These are phyloP conservation scores for Melanomma pulvis-pyrius DNA, from an alignment of 495 filamentous ascomycete genomes.

Conservation along the genomic window DNA sequence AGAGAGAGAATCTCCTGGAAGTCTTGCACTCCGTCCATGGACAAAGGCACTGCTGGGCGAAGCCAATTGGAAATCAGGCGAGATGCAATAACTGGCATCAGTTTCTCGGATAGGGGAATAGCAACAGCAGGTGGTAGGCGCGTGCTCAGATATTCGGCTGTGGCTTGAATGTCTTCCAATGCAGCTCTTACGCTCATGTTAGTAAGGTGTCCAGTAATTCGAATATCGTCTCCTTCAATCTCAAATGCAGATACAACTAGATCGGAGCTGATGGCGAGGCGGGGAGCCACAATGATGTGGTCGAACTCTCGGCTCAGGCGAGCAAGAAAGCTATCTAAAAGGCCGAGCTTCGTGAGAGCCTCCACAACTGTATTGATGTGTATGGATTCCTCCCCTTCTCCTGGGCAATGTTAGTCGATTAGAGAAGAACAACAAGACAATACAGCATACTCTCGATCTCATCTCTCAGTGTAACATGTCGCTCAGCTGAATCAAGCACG, in stretches of 20 bases:
- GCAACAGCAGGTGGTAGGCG: slow-evolving; percentile 66
- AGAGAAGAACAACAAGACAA: background rate
- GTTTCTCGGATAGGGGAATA: slow-evolving; percentile 61
- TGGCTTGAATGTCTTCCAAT: slow-evolving; percentile 61
- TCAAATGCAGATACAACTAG: slow-evolving; percentile 32
- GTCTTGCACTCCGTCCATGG: slow-evolving; percentile 64
- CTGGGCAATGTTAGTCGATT: slow-evolving; percentile 10
- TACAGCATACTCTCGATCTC: slow-evolving; percentile 36
- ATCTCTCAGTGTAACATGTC: slow-evolving; percentile 36
- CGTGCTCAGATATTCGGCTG: slow-evolving; percentile 67
- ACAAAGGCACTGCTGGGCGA: slow-evolving; percentile 71
- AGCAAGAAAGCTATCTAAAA: slow-evolving; percentile 38
- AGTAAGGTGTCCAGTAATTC: slow-evolving; percentile 37
- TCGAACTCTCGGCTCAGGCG: slow-evolving; percentile 41
- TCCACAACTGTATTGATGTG: slow-evolving; percentile 36
- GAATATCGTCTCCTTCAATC: slow-evolving; percentile 40
- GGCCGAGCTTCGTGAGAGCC: slow-evolving; percentile 39
- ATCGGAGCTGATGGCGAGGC: slow-evolving; percentile 34
- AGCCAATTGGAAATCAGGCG: slow-evolving; percentile 74
- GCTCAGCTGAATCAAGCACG: slow-evolving; percentile 34
- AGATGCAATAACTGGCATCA: slow-evolving; percentile 67
- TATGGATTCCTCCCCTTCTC: slow-evolving; percentile 12
- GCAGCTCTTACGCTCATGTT: slow-evolving; percentile 46
- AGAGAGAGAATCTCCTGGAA: slow-evolving; percentile 68
- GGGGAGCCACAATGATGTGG: slow-evolving; percentile 40